Evolutionary conservation across 768 basidiomycete genomes (phyloP).

Genomic region (Agrocybe chaxingu): DNA sequence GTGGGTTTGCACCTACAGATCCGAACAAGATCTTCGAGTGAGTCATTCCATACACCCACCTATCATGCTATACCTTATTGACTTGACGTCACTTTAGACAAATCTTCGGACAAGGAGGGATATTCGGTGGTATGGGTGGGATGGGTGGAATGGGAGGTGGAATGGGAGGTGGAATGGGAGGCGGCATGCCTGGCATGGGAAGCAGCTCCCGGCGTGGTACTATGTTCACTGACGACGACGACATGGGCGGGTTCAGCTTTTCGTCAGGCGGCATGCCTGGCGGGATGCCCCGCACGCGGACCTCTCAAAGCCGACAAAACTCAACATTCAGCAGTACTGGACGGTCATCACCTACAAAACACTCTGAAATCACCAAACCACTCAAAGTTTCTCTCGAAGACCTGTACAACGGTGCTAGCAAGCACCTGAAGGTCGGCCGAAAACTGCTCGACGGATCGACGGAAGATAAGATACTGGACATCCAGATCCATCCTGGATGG

Average conservation of each 20-base stretch:
- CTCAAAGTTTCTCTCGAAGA: conserved; percentile 86
- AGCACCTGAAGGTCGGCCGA: conserved; percentile 85
- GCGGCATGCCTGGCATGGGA: conserved; percentile 21
- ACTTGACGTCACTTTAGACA: conserved; percentile 35
- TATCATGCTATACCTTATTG: too few relatives aligned
- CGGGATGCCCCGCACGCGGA: conserved; percentile 48
- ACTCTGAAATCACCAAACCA: conserved; percentile 71
- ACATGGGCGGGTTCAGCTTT: conserved; percentile 38
- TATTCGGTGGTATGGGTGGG: conserved; percentile 27
- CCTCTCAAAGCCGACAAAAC: conserved; percentile 21
- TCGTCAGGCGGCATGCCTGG: conserved; percentile 43
- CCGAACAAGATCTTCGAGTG: conserved; percentile 89
- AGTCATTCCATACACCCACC: conserved; percentile 26
- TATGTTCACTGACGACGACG: conserved; percentile 44
- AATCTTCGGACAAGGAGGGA: conserved; percentile 44
- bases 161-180: conserved; percentile 23
- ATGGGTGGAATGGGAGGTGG: conserved; percentile 37
- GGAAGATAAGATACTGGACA: conserved; percentile 86
- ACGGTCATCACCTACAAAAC: conserved; percentile 25
- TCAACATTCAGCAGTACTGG: conserved; percentile 15
- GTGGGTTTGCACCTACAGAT: conserved; percentile 74
- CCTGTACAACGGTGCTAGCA: conserved; percentile 79
- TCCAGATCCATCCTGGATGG: conserved; percentile 85
- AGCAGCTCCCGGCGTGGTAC: conserved; percentile 17
- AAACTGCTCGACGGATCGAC: conserved; percentile 65